A percentile compares a stretch with the other conserved stretches of the same genome.
Evolutionary conservation across 2,329 filamentous ascomycete genomes (phyloP).

Genomic region (Aspergillus sp.): DNA sequence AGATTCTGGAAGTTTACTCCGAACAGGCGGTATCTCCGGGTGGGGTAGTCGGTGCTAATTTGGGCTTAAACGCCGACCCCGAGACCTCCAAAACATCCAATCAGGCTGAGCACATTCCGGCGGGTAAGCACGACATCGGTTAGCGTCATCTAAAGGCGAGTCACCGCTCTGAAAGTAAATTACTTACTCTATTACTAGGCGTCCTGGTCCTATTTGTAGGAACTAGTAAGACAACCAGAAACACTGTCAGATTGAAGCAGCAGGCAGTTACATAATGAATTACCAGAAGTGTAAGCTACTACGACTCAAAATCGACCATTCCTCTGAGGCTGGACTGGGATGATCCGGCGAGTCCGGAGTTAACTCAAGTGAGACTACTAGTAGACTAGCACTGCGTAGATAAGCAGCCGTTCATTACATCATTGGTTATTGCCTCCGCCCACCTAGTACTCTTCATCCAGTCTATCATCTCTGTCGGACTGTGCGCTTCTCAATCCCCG

Average conservation of each 20-base stretch:
- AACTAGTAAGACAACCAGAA: background rate
- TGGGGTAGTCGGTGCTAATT: background rate
- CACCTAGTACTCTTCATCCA: background rate
- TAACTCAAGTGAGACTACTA: too few species aligned
- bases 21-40: background rate
- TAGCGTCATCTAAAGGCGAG: background rate
- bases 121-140: background rate
- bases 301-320: too few species aligned
- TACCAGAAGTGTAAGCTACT: too few species aligned
- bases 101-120: background rate
- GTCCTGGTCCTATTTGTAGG: background rate
- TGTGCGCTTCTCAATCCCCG: background rate
- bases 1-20: slow-evolving; percentile 5
- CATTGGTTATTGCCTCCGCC: background rate
- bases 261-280: too few species aligned
- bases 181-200: too few species aligned
- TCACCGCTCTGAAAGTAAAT: background rate
- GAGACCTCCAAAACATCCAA: background rate
- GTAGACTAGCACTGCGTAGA: background rate
- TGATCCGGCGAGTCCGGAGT: too few species aligned
- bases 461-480: background rate
- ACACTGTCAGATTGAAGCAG: background rate
- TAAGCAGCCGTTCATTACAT: slow-evolving; percentile 1
- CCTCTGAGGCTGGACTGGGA: too few species aligned
- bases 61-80: background rate